Conservation (phyloP, 768 basidiomycete genomes). For the Phaffia australis region DNA sequence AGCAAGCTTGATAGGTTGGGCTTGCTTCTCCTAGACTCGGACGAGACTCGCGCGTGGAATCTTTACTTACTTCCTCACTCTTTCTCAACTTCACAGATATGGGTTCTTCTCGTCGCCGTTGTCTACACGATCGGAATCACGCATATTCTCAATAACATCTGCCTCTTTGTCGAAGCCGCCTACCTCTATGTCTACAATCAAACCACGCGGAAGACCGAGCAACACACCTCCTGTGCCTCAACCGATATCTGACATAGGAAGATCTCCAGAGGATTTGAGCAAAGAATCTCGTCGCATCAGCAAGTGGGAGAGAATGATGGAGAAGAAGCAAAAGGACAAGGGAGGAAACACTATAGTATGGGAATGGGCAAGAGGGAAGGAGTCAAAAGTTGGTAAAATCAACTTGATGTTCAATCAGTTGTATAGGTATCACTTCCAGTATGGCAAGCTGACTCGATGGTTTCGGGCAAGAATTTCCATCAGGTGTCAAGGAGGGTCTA, state of each 20-base stretch:
- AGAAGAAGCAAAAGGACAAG: slow-evolving; percentile 52
- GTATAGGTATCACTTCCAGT: slow-evolving; percentile 8
- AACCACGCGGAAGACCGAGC: slow-evolving; percentile 42
- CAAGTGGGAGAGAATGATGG: slow-evolving; percentile 86
- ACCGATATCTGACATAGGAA: too few relatives aligned
- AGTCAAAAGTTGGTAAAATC: slow-evolving; percentile 46
- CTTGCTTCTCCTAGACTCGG: not conserved
- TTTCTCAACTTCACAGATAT: slow-evolving; percentile 48
- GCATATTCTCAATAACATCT: slow-evolving; percentile 46
- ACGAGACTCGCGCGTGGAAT: too few relatives aligned
- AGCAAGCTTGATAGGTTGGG: slow-evolving; percentile 71
- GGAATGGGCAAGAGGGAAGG: slow-evolving; percentile 56
- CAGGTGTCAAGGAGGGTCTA: slow-evolving; percentile 57
- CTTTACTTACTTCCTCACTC: too few relatives aligned
- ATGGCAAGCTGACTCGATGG: too few relatives aligned
- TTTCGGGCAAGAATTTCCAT: slow-evolving; percentile 25
- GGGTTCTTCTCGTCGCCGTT: slow-evolving; percentile 72
- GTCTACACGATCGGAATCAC: slow-evolving; percentile 47
- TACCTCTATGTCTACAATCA: slow-evolving; percentile 39
- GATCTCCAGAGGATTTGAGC: slow-evolving; percentile 10
- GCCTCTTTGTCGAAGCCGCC: slow-evolving; percentile 39
- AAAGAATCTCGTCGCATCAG: slow-evolving; percentile 68
- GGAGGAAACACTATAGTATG: slow-evolving; percentile 71
- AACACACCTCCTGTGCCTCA: slow-evolving; percentile 34
- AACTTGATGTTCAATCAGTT: slow-evolving; percentile 18